Evolutionary conservation across 768 basidiomycete species (phyloP).

Genomic region (Boletellus ananas): DNA sequence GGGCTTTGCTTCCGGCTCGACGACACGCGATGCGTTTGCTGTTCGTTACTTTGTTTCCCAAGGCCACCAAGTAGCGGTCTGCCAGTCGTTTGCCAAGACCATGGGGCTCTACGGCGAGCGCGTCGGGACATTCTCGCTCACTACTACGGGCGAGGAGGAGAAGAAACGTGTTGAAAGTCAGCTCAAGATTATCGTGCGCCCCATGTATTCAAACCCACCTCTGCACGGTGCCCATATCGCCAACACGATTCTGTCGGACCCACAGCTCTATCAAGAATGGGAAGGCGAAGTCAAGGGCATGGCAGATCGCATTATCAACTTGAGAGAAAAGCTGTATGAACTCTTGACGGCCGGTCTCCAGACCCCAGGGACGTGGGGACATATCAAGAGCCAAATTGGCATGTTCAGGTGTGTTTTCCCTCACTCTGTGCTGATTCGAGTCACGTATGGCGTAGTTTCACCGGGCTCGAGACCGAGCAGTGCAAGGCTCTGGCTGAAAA

Average conservation of each 20-base stretch:
- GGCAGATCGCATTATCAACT: slow-evolving; percentile 92
- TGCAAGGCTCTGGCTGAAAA: slow-evolving; percentile 81
- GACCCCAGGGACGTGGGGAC: slow-evolving; percentile 93
- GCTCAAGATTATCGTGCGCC: slow-evolving; percentile 91
- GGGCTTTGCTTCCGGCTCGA: slow-evolving; percentile 95
- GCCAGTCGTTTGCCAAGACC: slow-evolving; percentile 98
- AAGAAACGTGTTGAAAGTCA: slow-evolving; percentile 89
- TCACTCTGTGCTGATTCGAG: background rate
- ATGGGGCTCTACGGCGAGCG: slow-evolving; percentile 99
- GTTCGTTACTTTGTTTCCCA: slow-evolving; percentile 90
- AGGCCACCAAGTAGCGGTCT: slow-evolving; percentile 86
- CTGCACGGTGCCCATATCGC: slow-evolving; percentile 86
- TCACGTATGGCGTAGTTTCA: slow-evolving; percentile 54
- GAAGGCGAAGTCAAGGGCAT: slow-evolving; percentile 90
- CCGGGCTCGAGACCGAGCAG: slow-evolving; percentile 75
- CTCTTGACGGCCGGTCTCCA: slow-evolving; percentile 70
- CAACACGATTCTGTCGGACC: slow-evolving; percentile 72
- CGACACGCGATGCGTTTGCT: slow-evolving; percentile 88
- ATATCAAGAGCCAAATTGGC: slow-evolving; percentile 94
- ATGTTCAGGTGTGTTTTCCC: slow-evolving; percentile 81
- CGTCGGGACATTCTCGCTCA: slow-evolving; percentile 93
- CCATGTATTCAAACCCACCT: slow-evolving; percentile 98
- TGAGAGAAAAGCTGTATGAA: slow-evolving; percentile 82
- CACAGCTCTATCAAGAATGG: slow-evolving; percentile 81
- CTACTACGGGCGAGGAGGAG: slow-evolving; percentile 63